Conservation (phyloP, 2,329 filamentous ascomycete genomes). For the Metarhizium humberi region DNA sequence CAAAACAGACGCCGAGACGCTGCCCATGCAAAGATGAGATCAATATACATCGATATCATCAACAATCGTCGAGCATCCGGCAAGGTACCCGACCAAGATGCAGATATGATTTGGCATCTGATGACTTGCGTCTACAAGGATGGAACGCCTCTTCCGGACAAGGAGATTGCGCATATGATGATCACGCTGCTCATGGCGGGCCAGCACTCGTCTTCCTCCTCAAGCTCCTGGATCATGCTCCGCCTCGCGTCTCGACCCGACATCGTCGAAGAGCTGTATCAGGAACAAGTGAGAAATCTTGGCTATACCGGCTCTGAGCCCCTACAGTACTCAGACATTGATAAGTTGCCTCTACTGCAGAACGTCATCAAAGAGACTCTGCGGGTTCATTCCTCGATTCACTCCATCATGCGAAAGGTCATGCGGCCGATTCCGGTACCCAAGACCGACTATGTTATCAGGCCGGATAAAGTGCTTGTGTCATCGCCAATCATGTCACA, state of each 20-base stretch:
- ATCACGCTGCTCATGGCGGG: slow-evolving; percentile 79
- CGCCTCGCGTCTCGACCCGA: slow-evolving; percentile 62
- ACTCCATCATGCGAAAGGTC: slow-evolving; percentile 64
- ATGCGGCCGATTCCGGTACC: slow-evolving; percentile 55
- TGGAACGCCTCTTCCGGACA: slow-evolving; percentile 57
- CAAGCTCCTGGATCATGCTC: slow-evolving; percentile 69
- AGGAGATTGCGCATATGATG: slow-evolving; percentile 78
- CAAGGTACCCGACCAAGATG: slow-evolving; percentile 31
- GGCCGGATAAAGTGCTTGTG: slow-evolving; percentile 37
- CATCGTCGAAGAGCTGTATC: slow-evolving; percentile 60
- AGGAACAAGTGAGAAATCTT: slow-evolving; percentile 52
- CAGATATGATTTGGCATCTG: slow-evolving; percentile 70
- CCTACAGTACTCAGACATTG: slow-evolving; percentile 49
- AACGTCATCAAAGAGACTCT: slow-evolving; percentile 65
- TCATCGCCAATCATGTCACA: slow-evolving; percentile 33
- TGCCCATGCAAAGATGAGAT: slow-evolving; percentile 61
- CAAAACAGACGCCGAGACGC: slow-evolving; percentile 64
- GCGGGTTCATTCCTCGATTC: slow-evolving; percentile 61
- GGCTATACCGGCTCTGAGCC: slow-evolving; percentile 26
- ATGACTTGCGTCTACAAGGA: slow-evolving; percentile 72
- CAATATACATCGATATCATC: slow-evolving; percentile 65
- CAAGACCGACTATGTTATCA: slow-evolving; percentile 43
- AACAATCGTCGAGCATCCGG: slow-evolving; percentile 41
- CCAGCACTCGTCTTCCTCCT: slow-evolving; percentile 71
- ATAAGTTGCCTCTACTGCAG: slow-evolving; percentile 49